Percentiles rank a stretch among this genome's conserved stretches.
Evolutionary conservation across 495 filamentous ascomycete genomes (phyloP).

Genomic region (Cenococcum geophilum): DNA sequence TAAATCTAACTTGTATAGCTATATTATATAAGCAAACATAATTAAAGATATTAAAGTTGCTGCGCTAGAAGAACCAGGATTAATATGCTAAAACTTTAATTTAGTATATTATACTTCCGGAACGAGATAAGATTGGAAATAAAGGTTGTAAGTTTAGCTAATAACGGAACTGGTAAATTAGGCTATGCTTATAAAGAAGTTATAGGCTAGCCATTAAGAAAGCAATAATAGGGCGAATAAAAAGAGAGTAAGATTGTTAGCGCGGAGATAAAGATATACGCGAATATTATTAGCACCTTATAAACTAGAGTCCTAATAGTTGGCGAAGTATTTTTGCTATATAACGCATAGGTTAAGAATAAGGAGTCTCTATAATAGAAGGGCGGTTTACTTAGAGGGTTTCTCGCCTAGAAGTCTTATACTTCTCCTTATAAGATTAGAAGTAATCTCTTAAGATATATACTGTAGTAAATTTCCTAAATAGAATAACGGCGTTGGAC

Average conservation of each 20-base stretch:
- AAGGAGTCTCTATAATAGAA: background rate
- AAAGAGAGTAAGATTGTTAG: background rate
- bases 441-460: background rate
- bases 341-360: background rate
- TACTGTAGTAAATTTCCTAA: background rate
- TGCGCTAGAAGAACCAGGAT: background rate
- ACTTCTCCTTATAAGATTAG: background rate
- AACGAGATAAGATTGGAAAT: slow-evolving; percentile 1
- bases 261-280: slow-evolving; percentile 1
- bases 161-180: slow-evolving; percentile 3
- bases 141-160: background rate
- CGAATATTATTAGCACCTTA: background rate
- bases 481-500: background rate
- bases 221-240: background rate
- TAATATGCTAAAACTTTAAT: background rate
- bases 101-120: background rate
- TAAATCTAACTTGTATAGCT: background rate
- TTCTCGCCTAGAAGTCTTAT: background rate
- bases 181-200: background rate
- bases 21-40: background rate
- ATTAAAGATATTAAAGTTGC: background rate
- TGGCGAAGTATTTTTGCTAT: background rate
- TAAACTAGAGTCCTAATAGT: background rate
- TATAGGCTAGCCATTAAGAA: background rate
- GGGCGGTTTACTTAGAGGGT: too few relatives aligned